These are phyloP conservation scores for Solanum hybrid DNA, from an alignment of 305 asterid species.

Conservation along the genomic window DNA sequence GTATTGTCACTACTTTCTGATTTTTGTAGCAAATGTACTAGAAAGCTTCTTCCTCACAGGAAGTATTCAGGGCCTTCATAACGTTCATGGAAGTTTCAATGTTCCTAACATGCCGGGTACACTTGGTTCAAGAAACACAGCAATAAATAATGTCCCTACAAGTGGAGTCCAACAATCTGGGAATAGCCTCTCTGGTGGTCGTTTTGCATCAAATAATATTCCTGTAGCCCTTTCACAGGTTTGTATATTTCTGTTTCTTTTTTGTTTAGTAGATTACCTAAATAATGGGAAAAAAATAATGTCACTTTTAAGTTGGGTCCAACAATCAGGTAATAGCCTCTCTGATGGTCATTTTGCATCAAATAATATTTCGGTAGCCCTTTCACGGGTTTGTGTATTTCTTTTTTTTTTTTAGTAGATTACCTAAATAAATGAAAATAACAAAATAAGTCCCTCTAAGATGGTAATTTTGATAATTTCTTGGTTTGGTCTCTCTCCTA, in stretches of 20 bases:
- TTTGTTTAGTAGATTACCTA: slow-evolving; percentile 10
- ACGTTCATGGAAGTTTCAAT: slow-evolving; percentile 74
- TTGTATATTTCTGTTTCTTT: slow-evolving; percentile 9
- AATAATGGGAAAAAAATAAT: slow-evolving; percentile 23
- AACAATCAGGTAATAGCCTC: slow-evolving; percentile 71
- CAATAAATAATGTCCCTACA: slow-evolving; percentile 70
- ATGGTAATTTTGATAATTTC: not conserved
- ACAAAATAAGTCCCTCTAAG: not conserved
- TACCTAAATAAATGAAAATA: not conserved
- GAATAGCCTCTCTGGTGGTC: slow-evolving; percentile 73
- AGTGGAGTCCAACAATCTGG: slow-evolving; percentile 87
- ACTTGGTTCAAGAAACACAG: slow-evolving; percentile 85
- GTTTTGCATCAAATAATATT: slow-evolving; percentile 84
- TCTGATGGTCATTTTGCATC: slow-evolving; percentile 83
- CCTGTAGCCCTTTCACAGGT: slow-evolving; percentile 93
- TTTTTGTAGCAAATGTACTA: slow-evolving; percentile 10
- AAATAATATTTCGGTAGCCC: slow-evolving; percentile 67
- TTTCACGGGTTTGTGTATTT: slow-evolving; percentile 57
- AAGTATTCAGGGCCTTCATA: slow-evolving; percentile 87
- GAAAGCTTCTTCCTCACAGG: slow-evolving; percentile 43
- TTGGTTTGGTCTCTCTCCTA: not conserved
- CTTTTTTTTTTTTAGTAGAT: slow-evolving; percentile 8
- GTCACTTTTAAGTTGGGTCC: slow-evolving; percentile 79
- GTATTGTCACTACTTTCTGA: slow-evolving; percentile 2
- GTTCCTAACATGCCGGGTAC: slow-evolving; percentile 80